Evolutionary conservation across 768 basidiomycete species (phyloP), one percentile per base, ranked within the genome.

Genomic region (Naematelia aurantialba): DNA sequence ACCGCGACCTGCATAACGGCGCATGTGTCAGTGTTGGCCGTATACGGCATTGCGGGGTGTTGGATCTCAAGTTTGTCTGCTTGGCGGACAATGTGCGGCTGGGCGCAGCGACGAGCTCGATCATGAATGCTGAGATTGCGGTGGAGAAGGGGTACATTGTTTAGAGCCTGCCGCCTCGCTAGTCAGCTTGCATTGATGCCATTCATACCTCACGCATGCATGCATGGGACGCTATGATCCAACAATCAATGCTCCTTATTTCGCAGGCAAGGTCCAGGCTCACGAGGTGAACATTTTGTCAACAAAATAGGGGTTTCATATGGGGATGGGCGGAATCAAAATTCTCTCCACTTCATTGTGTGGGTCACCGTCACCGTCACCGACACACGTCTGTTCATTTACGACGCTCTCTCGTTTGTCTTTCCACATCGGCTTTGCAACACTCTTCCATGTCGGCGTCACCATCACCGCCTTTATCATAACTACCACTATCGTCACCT

Each of bases 41-140:
- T 46, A 86, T 99, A 17, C 82, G 96, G 55, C 85, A 91, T 74
- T 97, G 94, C 70, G 81, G 84, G 25, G 96, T 99, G 24, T 76
- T 99, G 52, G 96, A 99, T 75, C 83, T 98, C 82, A 96, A 96
- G 80, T 96, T 97, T 72, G 88, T 96, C 39, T 87, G 90, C 25
- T 81, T 98, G 52, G 83, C 87, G 60, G 93, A 96, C 77, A 98
- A 98, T 72, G 93, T 97, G 61, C 85, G 86, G 56, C 89, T 97
- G 66, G 94, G 96, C 5, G 94, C 96, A 21, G 94, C 96, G 52
- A 99, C 96, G 50, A 91, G 89, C 63, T 90, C 88, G 65, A 89
- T 99, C 73, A 93, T 98, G 69, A 99, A 98, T 73, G 94, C 94
- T 1, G 92, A 97, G 80, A 79, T 88, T n/a, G 92, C 92, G n/a